A percentile compares a stretch with the other conserved stretches of the same genome.
These are phyloP conservation scores for Domatiomyces catenatus DNA, from an alignment of 2,329 filamentous ascomycete genomes.

Conservation along the genomic window DNA sequence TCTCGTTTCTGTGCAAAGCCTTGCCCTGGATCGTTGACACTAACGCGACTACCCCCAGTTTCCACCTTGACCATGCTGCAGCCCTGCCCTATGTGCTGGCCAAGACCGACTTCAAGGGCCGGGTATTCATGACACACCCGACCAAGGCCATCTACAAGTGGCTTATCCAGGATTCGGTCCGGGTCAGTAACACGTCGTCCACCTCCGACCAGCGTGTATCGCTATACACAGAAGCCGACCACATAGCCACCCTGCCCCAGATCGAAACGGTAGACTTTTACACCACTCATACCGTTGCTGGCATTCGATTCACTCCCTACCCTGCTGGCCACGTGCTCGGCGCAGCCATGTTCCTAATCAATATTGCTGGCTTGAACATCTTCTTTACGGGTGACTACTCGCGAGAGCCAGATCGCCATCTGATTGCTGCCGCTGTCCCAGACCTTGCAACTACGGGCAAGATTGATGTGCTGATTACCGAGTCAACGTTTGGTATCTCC, in stretches of 20 bases:
- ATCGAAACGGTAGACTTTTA: conserved; percentile 98
- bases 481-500: conserved; percentile 92
- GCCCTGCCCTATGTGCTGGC: conserved; percentile 94
- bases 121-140: conserved; percentile 98
- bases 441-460: conserved; percentile 51
- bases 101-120: conserved; percentile 93
- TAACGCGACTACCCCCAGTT: conserved; percentile 41
- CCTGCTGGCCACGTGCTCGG: conserved; percentile 96
- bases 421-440: conserved; percentile 85
- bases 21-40: neutral
- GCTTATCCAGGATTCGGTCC: conserved; percentile 93
- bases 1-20: neutral
- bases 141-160: conserved; percentile 99
- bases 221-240: conserved; percentile 89
- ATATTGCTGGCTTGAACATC: conserved; percentile 91
- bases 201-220: conserved; percentile 47
- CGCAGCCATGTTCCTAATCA: conserved; percentile 94
- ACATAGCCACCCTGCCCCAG: conserved; percentile 78
- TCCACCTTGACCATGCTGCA: conserved; percentile 95
- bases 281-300: conserved; percentile 92
- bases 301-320: conserved; percentile 90
- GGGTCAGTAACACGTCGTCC: conserved; percentile 58
- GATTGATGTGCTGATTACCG: conserved; percentile 91
- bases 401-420: conserved; percentile 82
- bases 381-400: conserved; percentile 98